A percentile compares a stretch with the other conserved stretches of the same genome.
These are phyloP conservation scores for Arthroderma sp. DNA, from an alignment of 2,329 filamentous ascomycete species.

Conservation along the genomic window DNA sequence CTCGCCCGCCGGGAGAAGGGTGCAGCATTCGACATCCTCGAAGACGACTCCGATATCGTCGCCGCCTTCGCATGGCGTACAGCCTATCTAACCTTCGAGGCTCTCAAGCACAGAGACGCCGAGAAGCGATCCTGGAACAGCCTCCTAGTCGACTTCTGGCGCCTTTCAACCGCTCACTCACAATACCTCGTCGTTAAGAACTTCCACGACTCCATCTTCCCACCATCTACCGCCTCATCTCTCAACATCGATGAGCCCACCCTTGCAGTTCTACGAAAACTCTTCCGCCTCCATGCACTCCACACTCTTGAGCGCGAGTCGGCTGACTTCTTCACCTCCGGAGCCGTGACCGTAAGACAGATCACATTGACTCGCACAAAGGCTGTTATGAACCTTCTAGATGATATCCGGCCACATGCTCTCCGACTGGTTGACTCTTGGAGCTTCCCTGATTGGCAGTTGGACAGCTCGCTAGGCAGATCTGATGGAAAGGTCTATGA, in stretches of 20 bases:
- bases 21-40: conserved; percentile 60
- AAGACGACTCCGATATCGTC: conserved; percentile 55
- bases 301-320: conserved; percentile 56
- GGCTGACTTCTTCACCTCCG: conserved; percentile 57
- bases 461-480: conserved; percentile 57
- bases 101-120: conserved; percentile 57
- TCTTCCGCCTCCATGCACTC: conserved; percentile 53
- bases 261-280: conserved; percentile 46
- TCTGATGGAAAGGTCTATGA: conserved; percentile 65
- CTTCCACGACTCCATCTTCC: conserved; percentile 54
- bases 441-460: conserved; percentile 66
- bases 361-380: conserved; percentile 56
- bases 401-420: conserved; percentile 61
- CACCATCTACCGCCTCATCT: conserved; percentile 39
- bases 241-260: conserved; percentile 42
- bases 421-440: conserved; percentile 59
- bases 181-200: conserved; percentile 69
- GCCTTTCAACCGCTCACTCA: conserved; percentile 59
- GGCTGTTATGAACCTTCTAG: conserved; percentile 54
- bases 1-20: conserved; percentile 54
- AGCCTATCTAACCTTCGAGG: conserved; percentile 61
- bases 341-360: conserved; percentile 57
- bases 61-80: conserved; percentile 64
- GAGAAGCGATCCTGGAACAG: conserved; percentile 69
- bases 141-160: conserved; percentile 65